Evolutionary conservation across 192 early-diverging fungal species (phyloP).

Genomic region (Dimargaris xerosporica): DNA sequence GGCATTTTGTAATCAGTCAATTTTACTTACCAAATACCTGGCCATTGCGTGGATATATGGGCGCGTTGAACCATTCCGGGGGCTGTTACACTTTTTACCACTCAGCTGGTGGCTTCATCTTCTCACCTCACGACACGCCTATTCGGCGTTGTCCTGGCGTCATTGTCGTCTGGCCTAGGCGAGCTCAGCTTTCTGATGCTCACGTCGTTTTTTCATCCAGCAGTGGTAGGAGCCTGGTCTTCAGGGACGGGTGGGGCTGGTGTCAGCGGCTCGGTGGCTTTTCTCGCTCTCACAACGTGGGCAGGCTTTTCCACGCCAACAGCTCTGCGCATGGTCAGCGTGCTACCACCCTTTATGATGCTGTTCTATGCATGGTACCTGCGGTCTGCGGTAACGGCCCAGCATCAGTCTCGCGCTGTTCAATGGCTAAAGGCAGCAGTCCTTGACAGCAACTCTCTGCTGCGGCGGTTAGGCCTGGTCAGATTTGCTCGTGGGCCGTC

Average conservation of each 20-base stretch:
- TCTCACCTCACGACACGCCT: constrained; percentile 13
- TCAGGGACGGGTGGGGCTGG: constrained; percentile 30
- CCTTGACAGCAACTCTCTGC: no score
- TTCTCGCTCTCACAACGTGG: constrained; percentile 26
- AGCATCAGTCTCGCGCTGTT: neutral
- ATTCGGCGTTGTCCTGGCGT: constrained; percentile 24
- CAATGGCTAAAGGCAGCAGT: no score
- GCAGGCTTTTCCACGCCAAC: constrained; percentile 15
- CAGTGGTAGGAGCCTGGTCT: constrained; percentile 26
- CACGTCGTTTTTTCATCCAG: constrained; percentile 21
- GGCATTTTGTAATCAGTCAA: no score
- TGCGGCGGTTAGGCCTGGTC: no score
- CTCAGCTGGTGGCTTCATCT: constrained; percentile 18
- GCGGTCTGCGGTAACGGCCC: neutral
- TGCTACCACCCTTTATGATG: constrained; percentile 6
- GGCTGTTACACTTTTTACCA: constrained; percentile 14
- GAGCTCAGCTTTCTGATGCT: constrained; percentile 31
- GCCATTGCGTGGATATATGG: no score
- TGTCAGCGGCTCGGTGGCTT: constrained; percentile 20
- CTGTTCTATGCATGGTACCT: neutral
- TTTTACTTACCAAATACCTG: no score
- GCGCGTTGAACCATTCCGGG: no score
- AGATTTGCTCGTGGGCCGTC: no score
- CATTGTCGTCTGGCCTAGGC: constrained; percentile 23
- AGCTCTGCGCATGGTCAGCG: constrained; percentile 18